These are phyloP conservation scores for Aureobasidium sp. DNA, from an alignment of 2,329 filamentous ascomycete species.

Conservation along the genomic window DNA sequence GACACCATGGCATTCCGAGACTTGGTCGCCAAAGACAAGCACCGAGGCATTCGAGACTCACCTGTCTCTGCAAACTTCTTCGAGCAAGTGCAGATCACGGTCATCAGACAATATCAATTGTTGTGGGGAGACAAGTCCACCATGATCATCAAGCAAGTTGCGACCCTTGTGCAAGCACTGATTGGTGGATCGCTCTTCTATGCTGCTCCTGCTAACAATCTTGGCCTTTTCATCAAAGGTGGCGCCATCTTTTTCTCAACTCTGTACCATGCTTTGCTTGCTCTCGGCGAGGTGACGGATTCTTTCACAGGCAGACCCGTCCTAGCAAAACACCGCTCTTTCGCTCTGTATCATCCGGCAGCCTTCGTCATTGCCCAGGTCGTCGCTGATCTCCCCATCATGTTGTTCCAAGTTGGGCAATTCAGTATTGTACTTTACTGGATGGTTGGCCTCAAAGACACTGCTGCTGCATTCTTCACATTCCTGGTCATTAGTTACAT, in stretches of 20 bases:
- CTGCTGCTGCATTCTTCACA: conserved; percentile 68
- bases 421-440: conserved; percentile 70
- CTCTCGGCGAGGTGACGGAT: conserved; percentile 62
- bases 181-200: conserved; percentile 77
- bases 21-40: not conserved
- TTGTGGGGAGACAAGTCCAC: conserved; percentile 68
- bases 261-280: conserved; percentile 80
- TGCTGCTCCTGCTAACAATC: conserved; percentile 38
- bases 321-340: conserved; percentile 76
- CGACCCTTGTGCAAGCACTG: conserved; percentile 67
- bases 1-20: not conserved
- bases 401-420: conserved; percentile 53
- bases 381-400: conserved; percentile 61
- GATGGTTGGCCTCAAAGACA: conserved; percentile 59
- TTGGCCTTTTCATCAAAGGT: conserved; percentile 71
- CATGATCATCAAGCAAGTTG: conserved; percentile 58
- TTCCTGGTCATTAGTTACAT: conserved; percentile 46
- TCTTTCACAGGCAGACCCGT: conserved; percentile 71
- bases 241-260: conserved; percentile 73
- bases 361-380: conserved; percentile 80
- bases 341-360: conserved; percentile 73
- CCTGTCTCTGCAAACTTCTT: not conserved
- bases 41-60: not conserved
- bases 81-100: not conserved
- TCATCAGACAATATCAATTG: conserved; percentile 60